Percentiles rank a stretch among this genome's conserved stretches.
These are phyloP conservation scores for Medicago truncatula DNA, from an alignment of 306 rosid genomes.

Conservation along the genomic window DNA sequence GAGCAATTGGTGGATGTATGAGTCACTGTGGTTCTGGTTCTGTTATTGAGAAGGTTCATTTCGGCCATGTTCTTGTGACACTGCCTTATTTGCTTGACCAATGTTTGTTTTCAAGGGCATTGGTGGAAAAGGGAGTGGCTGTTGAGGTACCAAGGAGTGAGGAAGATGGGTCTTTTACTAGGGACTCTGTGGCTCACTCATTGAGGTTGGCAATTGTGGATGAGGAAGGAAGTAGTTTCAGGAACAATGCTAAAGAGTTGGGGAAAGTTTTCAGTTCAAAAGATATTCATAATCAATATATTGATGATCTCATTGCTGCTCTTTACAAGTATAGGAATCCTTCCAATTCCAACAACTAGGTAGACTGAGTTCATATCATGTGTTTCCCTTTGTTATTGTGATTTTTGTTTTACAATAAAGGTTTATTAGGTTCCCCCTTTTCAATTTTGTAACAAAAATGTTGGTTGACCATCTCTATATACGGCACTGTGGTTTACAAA, in stretches of 20 bases:
- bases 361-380: not conserved
- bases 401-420: constrained; percentile 3
- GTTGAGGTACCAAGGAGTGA: constrained; percentile 42
- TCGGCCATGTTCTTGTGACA: constrained; percentile 54
- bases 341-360: constrained; percentile 3
- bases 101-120: constrained; percentile 42
- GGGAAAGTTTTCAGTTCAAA: constrained; percentile 23
- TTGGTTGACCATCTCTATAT: not conserved
- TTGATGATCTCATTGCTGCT: constrained; percentile 29
- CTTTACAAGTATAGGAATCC: constrained; percentile 7
- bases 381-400: not conserved
- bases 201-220: constrained; percentile 32
- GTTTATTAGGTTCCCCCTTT: not conserved
- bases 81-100: constrained; percentile 52
- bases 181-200: constrained; percentile 22
- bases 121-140: constrained; percentile 48
- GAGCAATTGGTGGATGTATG: constrained; percentile 54
- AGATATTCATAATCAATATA: constrained; percentile 26
- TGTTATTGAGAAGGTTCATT: constrained; percentile 53
- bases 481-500: not conserved
- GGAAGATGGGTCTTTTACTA: constrained; percentile 26
- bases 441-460: not conserved
- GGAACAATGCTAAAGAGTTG: constrained; percentile 35
- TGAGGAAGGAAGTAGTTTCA: constrained; percentile 17
- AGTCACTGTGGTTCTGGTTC: constrained; percentile 62